Evolutionary conservation across 2,329 filamentous ascomycete genomes (phyloP).

Genomic region (Colletotrichum viniferum): DNA sequence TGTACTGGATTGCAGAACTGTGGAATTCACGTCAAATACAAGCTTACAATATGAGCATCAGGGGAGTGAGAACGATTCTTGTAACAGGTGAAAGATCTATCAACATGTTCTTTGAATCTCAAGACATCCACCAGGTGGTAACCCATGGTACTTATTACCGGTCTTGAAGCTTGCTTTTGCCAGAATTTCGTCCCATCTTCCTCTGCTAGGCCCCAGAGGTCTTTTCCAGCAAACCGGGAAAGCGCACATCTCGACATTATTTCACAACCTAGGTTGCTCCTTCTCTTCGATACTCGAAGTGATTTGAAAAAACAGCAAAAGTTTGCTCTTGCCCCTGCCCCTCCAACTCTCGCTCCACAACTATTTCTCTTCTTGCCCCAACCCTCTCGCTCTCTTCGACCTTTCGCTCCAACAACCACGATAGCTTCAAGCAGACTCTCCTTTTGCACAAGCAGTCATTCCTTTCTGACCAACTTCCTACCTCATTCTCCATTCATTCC

Average conservation of each 20-base stretch:
- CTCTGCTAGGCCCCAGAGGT: neutral
- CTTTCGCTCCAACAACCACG: neutral
- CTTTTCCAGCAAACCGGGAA: neutral
- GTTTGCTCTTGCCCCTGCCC: neutral
- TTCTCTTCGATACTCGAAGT: neutral
- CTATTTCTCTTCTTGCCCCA: neutral
- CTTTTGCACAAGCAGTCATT: accelerated
- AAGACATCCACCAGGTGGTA: neutral
- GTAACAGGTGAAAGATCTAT: neutral
- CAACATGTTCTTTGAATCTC: neutral
- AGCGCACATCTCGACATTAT: neutral
- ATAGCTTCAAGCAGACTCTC: accelerated
- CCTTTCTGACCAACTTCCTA: neutral
- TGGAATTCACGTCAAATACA: neutral
- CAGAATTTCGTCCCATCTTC: neutral
- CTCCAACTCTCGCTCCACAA: accelerated
- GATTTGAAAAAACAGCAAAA: neutral
- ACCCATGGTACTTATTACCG: accelerated
- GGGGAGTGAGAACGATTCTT: neutral
- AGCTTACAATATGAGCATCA: neutral
- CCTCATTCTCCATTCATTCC: neutral
- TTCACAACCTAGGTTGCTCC: neutral
- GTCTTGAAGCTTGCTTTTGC: neutral
- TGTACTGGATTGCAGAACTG: accelerated
- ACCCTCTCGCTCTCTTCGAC: neutral